These are phyloP conservation scores for Zygoascus sp. DNA, from an alignment of 1,139 yeast species.

Conservation along the genomic window DNA sequence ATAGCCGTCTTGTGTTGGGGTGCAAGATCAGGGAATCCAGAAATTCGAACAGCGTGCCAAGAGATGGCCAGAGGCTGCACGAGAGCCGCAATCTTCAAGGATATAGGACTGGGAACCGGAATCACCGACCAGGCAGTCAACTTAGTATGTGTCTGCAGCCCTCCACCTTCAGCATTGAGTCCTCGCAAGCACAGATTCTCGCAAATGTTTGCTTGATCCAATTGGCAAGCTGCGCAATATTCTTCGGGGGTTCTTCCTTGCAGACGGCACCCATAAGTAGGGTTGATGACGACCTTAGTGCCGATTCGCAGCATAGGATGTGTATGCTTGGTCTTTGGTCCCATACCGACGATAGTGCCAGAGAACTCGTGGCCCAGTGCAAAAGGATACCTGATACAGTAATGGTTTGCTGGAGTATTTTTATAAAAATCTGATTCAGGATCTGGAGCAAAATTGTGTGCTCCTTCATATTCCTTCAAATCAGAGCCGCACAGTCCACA, in stretches of 20 bases:
- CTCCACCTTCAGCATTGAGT: conserved; percentile 49
- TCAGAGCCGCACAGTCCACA: conserved; percentile 55
- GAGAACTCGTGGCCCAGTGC: conserved; percentile 58
- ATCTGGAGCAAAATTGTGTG: conserved; percentile 44
- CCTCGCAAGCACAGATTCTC: conserved; percentile 43
- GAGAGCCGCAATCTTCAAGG: conserved; percentile 53
- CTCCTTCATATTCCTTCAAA: conserved; percentile 44
- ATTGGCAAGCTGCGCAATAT: conserved; percentile 42
- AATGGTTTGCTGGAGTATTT: conserved; percentile 30
- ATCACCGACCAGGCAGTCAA: conserved; percentile 38
- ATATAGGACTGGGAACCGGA: conserved; percentile 43
- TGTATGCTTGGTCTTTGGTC: conserved; percentile 34
- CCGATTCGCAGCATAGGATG: conserved; percentile 40
- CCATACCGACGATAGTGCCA: conserved; percentile 39
- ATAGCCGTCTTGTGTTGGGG: conserved; percentile 40
- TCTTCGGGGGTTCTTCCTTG: conserved; percentile 22
- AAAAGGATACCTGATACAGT: conserved; percentile 28
- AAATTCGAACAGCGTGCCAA: conserved; percentile 54
- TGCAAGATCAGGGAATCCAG: conserved; percentile 41
- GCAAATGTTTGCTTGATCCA: conserved; percentile 48
- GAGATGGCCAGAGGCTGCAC: conserved; percentile 56
- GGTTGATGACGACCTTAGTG: conserved; percentile 40
- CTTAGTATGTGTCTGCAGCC: conserved; percentile 48
- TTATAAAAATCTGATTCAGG: conserved; percentile 17
- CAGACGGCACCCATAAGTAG: conserved; percentile 50